These are phyloP conservation scores for Colletotrichum nymphaeae DNA, from an alignment of 2,329 filamentous ascomycete genomes.

Conservation along the genomic window DNA sequence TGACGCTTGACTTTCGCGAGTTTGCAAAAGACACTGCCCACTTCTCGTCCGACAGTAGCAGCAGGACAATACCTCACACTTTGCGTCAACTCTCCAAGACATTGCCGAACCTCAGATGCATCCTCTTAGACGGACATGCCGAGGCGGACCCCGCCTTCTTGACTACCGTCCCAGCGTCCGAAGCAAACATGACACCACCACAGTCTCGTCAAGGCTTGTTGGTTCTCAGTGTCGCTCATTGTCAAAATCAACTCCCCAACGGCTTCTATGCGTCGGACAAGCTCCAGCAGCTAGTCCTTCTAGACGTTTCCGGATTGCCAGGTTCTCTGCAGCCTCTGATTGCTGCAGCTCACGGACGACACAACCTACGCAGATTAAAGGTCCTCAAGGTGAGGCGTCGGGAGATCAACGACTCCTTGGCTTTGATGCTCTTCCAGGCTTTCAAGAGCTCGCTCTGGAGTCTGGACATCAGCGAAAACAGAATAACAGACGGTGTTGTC, in stretches of 20 bases:
- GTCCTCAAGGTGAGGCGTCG: slow-evolving; percentile 63
- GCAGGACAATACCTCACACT: slow-evolving; percentile 50
- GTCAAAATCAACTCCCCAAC: slow-evolving; percentile 51
- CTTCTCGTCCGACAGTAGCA: slow-evolving; percentile 53
- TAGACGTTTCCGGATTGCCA: slow-evolving; percentile 63
- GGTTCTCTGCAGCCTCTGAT: slow-evolving; percentile 55
- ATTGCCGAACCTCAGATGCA: slow-evolving; percentile 57
- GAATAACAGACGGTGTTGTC: slow-evolving; percentile 59
- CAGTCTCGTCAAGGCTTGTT: slow-evolving; percentile 41
- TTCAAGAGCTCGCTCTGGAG: slow-evolving; percentile 63
- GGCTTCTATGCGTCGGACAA: slow-evolving; percentile 51
- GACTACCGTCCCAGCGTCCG: slow-evolving; percentile 36
- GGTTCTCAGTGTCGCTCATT: slow-evolving; percentile 59
- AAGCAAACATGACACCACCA: background rate
- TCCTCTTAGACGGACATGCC: slow-evolving; percentile 60
- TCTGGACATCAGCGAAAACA: slow-evolving; percentile 65
- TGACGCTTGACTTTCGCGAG: slow-evolving; percentile 59
- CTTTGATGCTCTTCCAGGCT: slow-evolving; percentile 46
- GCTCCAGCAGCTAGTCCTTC: slow-evolving; percentile 58
- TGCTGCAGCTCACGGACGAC: slow-evolving; percentile 45
- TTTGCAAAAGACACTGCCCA: slow-evolving; percentile 54
- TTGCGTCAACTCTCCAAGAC: slow-evolving; percentile 51
- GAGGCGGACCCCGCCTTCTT: slow-evolving; percentile 56
- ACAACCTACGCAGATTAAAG: slow-evolving; percentile 57
- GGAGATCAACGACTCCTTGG: slow-evolving; percentile 56